Conservation (phyloP, 2,329 filamentous ascomycete genomes). For the Alternaria infectoria region DNA sequence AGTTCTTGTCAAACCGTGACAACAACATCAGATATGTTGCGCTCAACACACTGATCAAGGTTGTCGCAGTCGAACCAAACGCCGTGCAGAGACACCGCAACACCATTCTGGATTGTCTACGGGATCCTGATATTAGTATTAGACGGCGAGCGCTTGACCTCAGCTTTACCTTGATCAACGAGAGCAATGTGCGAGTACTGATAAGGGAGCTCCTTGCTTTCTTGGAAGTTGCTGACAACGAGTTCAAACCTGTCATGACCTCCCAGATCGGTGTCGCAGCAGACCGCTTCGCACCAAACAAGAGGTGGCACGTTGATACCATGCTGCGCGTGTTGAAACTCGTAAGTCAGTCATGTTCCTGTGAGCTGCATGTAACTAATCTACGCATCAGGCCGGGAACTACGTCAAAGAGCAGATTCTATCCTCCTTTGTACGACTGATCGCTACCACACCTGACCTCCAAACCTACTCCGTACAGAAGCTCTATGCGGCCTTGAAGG, state of each 20-base stretch:
- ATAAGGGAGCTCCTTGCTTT: conserved; percentile 94
- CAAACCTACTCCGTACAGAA: conserved; percentile 98
- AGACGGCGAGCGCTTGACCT: conserved; percentile 92
- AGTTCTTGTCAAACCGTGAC: conserved; percentile 97
- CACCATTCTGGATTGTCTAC: conserved; percentile 93
- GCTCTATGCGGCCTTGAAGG: conserved; percentile 86
- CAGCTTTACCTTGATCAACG: conserved; percentile 97
- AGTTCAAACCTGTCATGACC: conserved; percentile 99
- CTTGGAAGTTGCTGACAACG: conserved; percentile 94
- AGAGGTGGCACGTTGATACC: conserved; percentile 97
- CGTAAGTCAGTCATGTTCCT: conserved; percentile 27
- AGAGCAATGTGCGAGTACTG: conserved; percentile 90
- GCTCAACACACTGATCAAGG: conserved; percentile 95
- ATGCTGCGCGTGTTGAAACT: conserved; percentile 93
- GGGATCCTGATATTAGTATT: conserved; percentile 98
- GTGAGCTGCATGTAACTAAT: conserved; percentile 11
- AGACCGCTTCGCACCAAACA: conserved; percentile 94
- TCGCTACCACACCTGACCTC: conserved; percentile 91
- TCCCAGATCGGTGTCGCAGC: conserved; percentile 97
- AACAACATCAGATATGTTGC: conserved; percentile 99
- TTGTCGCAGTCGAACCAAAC: conserved; percentile 96
- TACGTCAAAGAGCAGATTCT: conserved; percentile 98
- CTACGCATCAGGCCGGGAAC: conserved; percentile 70
- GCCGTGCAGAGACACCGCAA: conserved; percentile 96
- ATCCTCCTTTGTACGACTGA: conserved; percentile 93